Evolutionary conservation across 2,329 filamentous ascomycete species (phyloP).

Genomic region (Hirsutella thompsonii): DNA sequence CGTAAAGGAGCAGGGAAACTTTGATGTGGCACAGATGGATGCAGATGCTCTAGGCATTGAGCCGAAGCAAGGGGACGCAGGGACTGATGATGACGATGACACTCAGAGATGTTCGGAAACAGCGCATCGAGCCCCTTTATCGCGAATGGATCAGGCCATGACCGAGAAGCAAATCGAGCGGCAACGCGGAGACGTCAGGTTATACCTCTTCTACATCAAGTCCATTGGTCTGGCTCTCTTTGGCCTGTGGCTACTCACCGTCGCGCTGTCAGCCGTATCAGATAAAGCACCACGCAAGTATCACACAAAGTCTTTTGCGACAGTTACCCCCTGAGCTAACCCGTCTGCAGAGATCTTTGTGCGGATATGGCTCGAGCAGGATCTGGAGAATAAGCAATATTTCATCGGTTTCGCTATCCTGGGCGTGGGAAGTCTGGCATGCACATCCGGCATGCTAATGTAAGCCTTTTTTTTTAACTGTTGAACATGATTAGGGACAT

Average conservation of each 20-base stretch:
- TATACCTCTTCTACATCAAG: conserved; percentile 3
- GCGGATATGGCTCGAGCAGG: conserved; percentile 2
- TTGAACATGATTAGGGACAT: not conserved
- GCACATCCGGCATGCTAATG: not conserved
- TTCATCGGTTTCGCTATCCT: conserved; percentile 1
- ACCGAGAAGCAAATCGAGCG: not conserved
- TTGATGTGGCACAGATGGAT: not conserved
- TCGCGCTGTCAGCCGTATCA: not conserved
- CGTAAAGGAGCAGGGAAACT: not conserved
- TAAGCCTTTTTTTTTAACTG: not conserved
- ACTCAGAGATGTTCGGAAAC: not conserved
- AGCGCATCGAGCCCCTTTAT: not conserved
- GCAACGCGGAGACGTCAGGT: conserved; percentile 1
- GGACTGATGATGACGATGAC: not conserved
- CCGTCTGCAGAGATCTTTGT: not conserved
- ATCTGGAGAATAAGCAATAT: not conserved
- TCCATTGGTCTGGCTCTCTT: not conserved
- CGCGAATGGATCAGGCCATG: not conserved
- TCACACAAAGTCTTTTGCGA: no score
- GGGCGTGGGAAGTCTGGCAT: not conserved
- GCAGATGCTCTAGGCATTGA: not conserved
- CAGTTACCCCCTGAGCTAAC: not conserved
- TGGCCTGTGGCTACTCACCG: conserved; percentile 1
- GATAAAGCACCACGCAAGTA: conserved; percentile 1
- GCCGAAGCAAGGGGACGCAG: not conserved